A percentile compares a stretch with the other conserved stretches of the same genome.
phyloP scores from a whole-genome alignment of 768 basidiomycete species.

The Tylopilus plumbeoviolaceoides region DNA sequence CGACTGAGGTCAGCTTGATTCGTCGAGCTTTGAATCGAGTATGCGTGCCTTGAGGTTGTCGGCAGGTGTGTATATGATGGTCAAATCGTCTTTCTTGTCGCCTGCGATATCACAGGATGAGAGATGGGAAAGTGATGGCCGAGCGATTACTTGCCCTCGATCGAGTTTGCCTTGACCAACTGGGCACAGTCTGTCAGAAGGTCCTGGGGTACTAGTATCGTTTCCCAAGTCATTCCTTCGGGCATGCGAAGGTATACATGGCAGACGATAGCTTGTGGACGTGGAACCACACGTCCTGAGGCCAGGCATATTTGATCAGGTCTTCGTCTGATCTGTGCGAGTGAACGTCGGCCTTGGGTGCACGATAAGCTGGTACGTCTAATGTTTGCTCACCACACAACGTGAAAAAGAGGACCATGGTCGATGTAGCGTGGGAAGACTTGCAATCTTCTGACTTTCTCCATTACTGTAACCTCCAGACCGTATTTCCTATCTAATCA shows the following conservation, averaged over 20 bases:
- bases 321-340: constrained; percentile 73
- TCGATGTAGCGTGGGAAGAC: constrained; percentile 1
- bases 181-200: constrained; percentile 86
- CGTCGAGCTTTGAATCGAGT: neutral
- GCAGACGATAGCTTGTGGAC: constrained; percentile 97
- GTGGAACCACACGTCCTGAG: constrained; percentile 90
- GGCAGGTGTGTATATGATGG: constrained; percentile 91
- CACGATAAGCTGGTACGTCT: constrained; percentile 27
- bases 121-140: neutral
- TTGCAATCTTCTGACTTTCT: neutral
- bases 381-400: constrained; percentile 49
- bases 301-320: constrained; percentile 88
- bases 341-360: constrained; percentile 12
- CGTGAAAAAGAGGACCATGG: constrained; percentile 63
- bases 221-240: constrained; percentile 78
- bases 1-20: neutral
- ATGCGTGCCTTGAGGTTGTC: constrained; percentile 80
- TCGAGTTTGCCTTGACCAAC: constrained; percentile 96
- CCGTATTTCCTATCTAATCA: neutral
- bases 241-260: constrained; percentile 96
- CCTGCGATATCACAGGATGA: constrained; percentile 43
- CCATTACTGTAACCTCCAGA: neutral
- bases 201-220: constrained; percentile 74
- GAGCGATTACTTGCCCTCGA: constrained; percentile 56
- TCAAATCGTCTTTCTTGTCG: constrained; percentile 92